Evolutionary conservation across 2,329 filamentous ascomycete genomes (phyloP), one percentile per base, ranked within the genome.

Genomic region (Dactylellina leptospora): DNA sequence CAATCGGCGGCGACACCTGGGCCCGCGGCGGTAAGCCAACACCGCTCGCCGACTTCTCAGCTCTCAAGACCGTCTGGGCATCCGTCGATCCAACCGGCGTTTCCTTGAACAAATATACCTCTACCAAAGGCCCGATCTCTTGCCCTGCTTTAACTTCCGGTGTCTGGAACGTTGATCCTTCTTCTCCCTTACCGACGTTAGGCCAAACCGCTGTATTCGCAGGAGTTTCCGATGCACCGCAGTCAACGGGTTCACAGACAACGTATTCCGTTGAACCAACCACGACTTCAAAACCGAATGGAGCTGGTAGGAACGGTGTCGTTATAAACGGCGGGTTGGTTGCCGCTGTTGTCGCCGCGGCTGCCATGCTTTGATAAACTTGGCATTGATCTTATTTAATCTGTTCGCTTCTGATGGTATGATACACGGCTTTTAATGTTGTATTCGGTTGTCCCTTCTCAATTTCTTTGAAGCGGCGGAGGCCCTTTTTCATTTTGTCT

Each of bases 21-120:
- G 81, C 83, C 68, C 90, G 87, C 75, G 89, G 90, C 30, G 92
- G 84, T 79, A 85, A 86, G 0, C 85, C 90, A 75, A 85, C 61
- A 13, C 69, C 60, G 9, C 61, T 73, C 18, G 91, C 92, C 0
- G 92, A 96, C 78, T 96, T 93, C 78, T 78, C 82, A 76, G 95
- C 95, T 78, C 84, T 96, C 69, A 87, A 88, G 81, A 83, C 82
- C 25, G 87, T 91, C 75, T 96, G 92, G 92, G 87, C 87, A 4
- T 89, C 86, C 2, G 81, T 91, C 58, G 85, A 82, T 5, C 91
- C 92, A 0, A 86, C 86, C 0, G 90, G 91, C 30, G 84, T 93
- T 42, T 83, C 84, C 42, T 84, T 84, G 55, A 84, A 85, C 1
- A 84, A 85, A 25, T 96, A 96, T 81, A 84, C 85, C 20, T 83